Evolutionary conservation across 306 rosid species (phyloP).

Genomic region (Malus sylvestris): DNA sequence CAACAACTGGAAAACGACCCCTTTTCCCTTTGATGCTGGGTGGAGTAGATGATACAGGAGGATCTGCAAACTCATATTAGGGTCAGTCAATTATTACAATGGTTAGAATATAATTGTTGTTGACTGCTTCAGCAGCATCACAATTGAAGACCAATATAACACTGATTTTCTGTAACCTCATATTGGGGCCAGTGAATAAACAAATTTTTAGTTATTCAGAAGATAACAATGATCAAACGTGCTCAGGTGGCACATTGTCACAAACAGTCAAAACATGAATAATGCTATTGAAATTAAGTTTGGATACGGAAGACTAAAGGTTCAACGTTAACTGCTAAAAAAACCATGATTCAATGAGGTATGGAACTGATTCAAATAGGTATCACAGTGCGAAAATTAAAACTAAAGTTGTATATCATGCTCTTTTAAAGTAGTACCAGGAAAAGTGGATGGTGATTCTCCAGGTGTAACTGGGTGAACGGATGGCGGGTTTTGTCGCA

Average conservation of each 20-base stretch:
- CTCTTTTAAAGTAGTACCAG: slow-evolving; percentile 33
- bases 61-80: slow-evolving; percentile 44
- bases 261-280: not conserved
- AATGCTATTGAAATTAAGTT: not conserved
- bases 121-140: too few relatives aligned
- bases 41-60: slow-evolving; percentile 52
- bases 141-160: too few relatives aligned
- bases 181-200: not conserved
- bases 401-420: not conserved
- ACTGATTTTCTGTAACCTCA: too few relatives aligned
- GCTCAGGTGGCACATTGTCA: not conserved
- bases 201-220: not conserved
- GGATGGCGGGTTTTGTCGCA: slow-evolving; percentile 39
- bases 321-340: not conserved
- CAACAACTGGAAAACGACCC: slow-evolving; percentile 4
- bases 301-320: not conserved
- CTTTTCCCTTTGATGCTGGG: slow-evolving; percentile 5
- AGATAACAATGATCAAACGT: not conserved
- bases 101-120: not conserved
- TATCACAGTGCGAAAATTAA: not conserved
- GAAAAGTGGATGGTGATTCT: slow-evolving; percentile 12
- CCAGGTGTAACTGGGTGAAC: slow-evolving; percentile 10
- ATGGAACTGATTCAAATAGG: not conserved
- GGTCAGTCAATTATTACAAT: not conserved
- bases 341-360: not conserved